These are phyloP conservation scores for Nigrospora sphaerica DNA, from an alignment of 2,329 filamentous ascomycete species.

Conservation along the genomic window DNA sequence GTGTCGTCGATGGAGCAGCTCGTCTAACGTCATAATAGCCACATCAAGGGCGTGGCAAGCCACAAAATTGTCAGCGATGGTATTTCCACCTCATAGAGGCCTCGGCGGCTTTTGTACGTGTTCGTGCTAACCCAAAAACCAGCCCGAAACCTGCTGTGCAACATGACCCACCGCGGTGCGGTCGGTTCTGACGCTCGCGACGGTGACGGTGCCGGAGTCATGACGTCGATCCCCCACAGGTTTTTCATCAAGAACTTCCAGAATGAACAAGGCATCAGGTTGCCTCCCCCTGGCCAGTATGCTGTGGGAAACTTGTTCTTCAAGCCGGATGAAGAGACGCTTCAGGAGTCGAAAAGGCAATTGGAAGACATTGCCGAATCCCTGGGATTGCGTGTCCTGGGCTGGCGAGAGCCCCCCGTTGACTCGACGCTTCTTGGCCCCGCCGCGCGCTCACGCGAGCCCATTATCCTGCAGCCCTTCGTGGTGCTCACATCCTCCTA, in stretches of 20 bases:
- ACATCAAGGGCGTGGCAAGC: conserved; percentile 95
- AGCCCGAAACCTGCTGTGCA: conserved; percentile 93
- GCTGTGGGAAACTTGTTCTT: conserved; percentile 97
- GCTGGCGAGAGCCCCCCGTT: conserved; percentile 92
- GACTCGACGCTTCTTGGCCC: conserved; percentile 91
- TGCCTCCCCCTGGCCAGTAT: conserved; percentile 87
- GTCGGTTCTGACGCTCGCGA: conserved; percentile 97
- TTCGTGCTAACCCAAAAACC: too few relatives aligned
- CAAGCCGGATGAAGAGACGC: conserved; percentile 86
- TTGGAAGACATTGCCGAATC: conserved; percentile 92
- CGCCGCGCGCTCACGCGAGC: conserved; percentile 88
- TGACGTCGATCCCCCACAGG: conserved; percentile 97
- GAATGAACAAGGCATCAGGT: conserved; percentile 77
- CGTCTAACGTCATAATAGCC: conserved; percentile 41
- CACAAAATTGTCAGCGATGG: conserved; percentile 99
- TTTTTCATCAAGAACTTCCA: conserved; percentile 99
- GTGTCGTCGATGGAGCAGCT: background rate
- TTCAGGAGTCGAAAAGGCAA: conserved; percentile 83
- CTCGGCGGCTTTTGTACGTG: too few relatives aligned
- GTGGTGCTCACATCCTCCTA: conserved; percentile 83
- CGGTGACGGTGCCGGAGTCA: conserved; percentile 96
- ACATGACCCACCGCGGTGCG: conserved; percentile 99
- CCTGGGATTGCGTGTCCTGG: conserved; percentile 81
- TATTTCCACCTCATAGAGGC: conserved; percentile 34
- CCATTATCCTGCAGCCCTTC: conserved; percentile 91